Evolutionary conservation across 805 yeast species (phyloP).

Genomic region (Yamadazyma sp.): DNA sequence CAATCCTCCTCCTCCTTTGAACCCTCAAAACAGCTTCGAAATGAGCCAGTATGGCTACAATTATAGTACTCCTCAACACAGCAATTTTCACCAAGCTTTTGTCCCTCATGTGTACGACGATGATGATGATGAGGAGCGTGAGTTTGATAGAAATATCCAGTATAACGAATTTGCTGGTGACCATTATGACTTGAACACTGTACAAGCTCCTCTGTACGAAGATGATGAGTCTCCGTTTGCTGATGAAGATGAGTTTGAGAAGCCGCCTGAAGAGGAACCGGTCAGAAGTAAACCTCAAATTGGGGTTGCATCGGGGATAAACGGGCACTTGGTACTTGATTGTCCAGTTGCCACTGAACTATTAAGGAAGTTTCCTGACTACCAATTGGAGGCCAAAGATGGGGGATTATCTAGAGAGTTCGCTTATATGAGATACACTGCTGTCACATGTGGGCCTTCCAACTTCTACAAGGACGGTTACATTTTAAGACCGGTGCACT

Average conservation of each 20-base stretch:
- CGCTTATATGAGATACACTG: constrained; percentile 59
- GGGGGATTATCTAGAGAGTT: constrained; percentile 53
- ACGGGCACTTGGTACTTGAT: constrained; percentile 47
- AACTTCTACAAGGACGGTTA: constrained; percentile 58
- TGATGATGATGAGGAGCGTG: constrained; percentile 38
- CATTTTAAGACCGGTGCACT: constrained; percentile 54
- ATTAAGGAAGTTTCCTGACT: constrained; percentile 42
- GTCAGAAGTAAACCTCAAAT: constrained; percentile 33
- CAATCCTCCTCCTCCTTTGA: constrained; percentile 11
- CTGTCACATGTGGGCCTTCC: constrained; percentile 70
- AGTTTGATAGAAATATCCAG: constrained; percentile 39
- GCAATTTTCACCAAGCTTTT: constrained; percentile 37
- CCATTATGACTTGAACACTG: constrained; percentile 38
- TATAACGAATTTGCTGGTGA: constrained; percentile 43
- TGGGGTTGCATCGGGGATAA: constrained; percentile 36
- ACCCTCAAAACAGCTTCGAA: constrained; percentile 17
- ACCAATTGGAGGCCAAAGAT: constrained; percentile 30
- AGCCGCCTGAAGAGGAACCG: constrained; percentile 38
- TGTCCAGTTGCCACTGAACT: constrained; percentile 48
- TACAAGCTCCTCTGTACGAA: constrained; percentile 19
- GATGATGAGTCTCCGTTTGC: constrained; percentile 27
- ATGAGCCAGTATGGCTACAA: constrained; percentile 24
- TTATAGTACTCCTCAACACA: constrained; percentile 10
- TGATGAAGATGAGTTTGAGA: constrained; percentile 25
- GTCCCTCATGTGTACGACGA: constrained; percentile 44